Base-by-base conservation (phyloP, 2,329 filamentous ascomycete genomes). In the Penicillium griseofulvum region DNA sequence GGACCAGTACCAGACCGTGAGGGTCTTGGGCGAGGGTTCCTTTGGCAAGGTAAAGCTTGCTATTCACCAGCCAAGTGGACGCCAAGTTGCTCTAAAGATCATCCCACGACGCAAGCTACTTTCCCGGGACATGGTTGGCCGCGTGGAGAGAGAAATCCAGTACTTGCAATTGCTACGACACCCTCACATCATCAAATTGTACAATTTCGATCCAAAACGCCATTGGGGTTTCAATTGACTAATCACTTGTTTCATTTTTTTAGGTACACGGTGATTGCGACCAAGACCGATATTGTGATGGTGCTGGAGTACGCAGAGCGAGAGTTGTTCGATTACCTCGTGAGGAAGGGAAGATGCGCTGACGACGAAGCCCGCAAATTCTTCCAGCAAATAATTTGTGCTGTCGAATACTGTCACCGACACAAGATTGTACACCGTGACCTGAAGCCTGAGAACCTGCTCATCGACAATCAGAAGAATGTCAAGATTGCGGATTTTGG, bases 401-500 rank as follows among this genome's bases (percentile, higher is more conserved):
- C 94, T 41, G 94, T 99, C 65, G 94, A 99, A 74, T 99, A 99
- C 78, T 99, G 94, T 71, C 94, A 99, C 76, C 85, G 94, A 59
- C 94, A 99, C 80, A 97, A 97, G 79, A 97, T 99, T 68, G 94
- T 97, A 38, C 94, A 99, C 75, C 88, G 94, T 72, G 94, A 99
- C 73, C 78, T 99, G 59, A 99, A 99, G 75, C 94, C 94, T 10
- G 94, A 99, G 80, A 99, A 99, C 71, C 78, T 99, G 46, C 83
- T 99, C 41, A 86, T 99, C 49, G 94, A 99, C 76, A 90, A 95
- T 62, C 88, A 95, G 56, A 87, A 96, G 70, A 97, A 99, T 68
- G 93, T 99, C 76, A 99, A 99, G 80, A 99, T 99, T 77, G 94
- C 94, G 67, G 94, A 99, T 76, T 99, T 99, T 65, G 94, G 94